Evolutionary conservation across 495 filamentous ascomycete species (phyloP), one percentile per base, ranked within the genome.

Genomic region (Hyphodiscus hymeniophilus): DNA sequence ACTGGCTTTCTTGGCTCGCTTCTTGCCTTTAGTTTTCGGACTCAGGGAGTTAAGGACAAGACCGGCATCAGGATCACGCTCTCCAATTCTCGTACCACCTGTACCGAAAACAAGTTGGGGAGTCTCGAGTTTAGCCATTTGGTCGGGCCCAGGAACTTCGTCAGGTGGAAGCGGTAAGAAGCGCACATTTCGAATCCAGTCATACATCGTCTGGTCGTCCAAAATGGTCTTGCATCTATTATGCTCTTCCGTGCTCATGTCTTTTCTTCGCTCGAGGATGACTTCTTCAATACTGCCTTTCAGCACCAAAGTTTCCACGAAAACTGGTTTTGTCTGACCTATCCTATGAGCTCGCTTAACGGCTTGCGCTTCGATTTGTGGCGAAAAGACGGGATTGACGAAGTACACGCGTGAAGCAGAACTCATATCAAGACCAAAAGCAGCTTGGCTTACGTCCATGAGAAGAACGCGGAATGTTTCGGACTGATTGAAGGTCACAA

Each of bases 291-390:
- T 72, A 3, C 86, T 94, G 32, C 79, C 82, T 36, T 75, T 70
- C n/a, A 92, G 61, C 0, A 91, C 85, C 1, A 97, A 71, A 0
- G 89, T 97, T 63, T 95, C 88, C 7, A 95, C 91, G 7, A 77
- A 79, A 0, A 96, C 92, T 0, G 83, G 79, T 46, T 74, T 77
- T 8, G 76, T 79, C 60, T 95, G 91, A 2, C 88, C 87, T 52
- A 97, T 94, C 22, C 91, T 74, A 51, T 94, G 84, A 0, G 87
- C 88, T 56, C 91, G 83, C 54, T 91, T 94, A 53, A 96, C 85
- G 2, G 91, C 91, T 61, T 97, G 91, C 3, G 85, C 88, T 58
- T 95, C 87, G 7, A 95, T 75, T 49, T 85, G 82, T 0, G 87
- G 86, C 41, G 87, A 84, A 66, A 92, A 82, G 23, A 92, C 84